Evolutionary conservation across 2,329 filamentous ascomycete species (phyloP).

Genomic region (Ramularia endophylla): DNA sequence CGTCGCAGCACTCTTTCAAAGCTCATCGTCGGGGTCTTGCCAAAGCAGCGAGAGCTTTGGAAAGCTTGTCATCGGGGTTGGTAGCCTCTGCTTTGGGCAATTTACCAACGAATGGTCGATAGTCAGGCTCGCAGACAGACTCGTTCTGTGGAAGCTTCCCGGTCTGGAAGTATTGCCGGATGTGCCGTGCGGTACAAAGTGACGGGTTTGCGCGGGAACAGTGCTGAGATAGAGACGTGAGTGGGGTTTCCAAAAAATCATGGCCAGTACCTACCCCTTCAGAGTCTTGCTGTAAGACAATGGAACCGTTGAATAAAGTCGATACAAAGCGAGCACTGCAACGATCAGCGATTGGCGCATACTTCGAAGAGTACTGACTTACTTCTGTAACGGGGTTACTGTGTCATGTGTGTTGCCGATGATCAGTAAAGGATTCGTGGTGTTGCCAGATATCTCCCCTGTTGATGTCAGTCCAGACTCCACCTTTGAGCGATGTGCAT

Average conservation of each 20-base stretch:
- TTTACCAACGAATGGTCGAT: constrained; percentile 7
- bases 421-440: constrained; percentile 26
- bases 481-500: constrained; percentile 32
- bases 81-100: constrained; percentile 1
- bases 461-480: constrained; percentile 34
- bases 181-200: constrained; percentile 25
- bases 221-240: constrained; percentile 7
- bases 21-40: no score
- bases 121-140: constrained; percentile 7
- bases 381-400: constrained; percentile 30
- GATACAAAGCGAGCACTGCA: no score
- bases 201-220: constrained; percentile 7
- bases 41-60: no score
- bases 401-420: constrained; percentile 32
- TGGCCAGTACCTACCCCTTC: no score
- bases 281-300: no score
- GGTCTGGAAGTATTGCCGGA: constrained; percentile 30
- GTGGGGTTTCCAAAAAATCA: no score
- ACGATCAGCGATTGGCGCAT: constrained; percentile 24
- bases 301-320: no score
- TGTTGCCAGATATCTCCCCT: constrained; percentile 33
- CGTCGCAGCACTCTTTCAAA: no score
- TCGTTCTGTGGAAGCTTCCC: constrained; percentile 29
- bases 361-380: constrained; percentile 30
- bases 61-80: constrained; percentile 11